phyloP scores from a whole-genome alignment of 148 eudicot genomes.

The Rhododendron ovatum region DNA sequence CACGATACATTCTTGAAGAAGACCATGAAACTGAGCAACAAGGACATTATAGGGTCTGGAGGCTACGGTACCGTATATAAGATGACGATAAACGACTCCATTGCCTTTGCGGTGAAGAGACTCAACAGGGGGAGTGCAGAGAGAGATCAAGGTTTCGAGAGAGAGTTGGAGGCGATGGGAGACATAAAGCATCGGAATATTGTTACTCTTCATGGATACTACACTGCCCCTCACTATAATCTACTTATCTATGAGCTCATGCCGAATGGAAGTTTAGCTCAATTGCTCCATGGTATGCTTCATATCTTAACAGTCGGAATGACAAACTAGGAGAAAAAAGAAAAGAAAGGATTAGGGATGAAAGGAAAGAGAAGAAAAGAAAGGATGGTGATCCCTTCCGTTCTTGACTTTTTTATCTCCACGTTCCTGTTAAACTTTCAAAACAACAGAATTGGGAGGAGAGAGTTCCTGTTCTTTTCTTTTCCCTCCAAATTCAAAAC shows the following conservation, averaged over 20 bases:
- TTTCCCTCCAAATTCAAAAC: neutral
- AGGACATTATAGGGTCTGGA: conserved; percentile 85
- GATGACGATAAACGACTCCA: conserved; percentile 43
- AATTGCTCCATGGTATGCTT: conserved; percentile 63
- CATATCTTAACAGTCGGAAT: neutral
- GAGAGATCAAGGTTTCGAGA: conserved; percentile 79
- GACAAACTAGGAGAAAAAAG: neutral
- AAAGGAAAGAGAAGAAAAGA: neutral
- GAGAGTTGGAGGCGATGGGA: conserved; percentile 89
- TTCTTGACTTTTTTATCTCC: neutral
- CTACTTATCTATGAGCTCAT: conserved; percentile 88
- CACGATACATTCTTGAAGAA: conserved; percentile 55
- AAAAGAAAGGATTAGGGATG: neutral
- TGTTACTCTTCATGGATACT: conserved; percentile 81
- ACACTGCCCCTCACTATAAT: conserved; percentile 67
- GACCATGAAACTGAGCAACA: conserved; percentile 61
- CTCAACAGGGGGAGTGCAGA: conserved; percentile 62
- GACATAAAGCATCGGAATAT: conserved; percentile 90
- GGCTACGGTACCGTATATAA: conserved; percentile 89
- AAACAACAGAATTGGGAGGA: neutral
- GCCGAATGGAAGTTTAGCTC: conserved; percentile 80
- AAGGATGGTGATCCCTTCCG: neutral
- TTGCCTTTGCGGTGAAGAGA: conserved; percentile 70
- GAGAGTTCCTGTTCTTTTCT: neutral
- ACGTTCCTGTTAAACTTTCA: neutral